Evolutionary conservation across 1,284 basidiomycete species (phyloP).

Genomic region (Fomitopsis betulina): DNA sequence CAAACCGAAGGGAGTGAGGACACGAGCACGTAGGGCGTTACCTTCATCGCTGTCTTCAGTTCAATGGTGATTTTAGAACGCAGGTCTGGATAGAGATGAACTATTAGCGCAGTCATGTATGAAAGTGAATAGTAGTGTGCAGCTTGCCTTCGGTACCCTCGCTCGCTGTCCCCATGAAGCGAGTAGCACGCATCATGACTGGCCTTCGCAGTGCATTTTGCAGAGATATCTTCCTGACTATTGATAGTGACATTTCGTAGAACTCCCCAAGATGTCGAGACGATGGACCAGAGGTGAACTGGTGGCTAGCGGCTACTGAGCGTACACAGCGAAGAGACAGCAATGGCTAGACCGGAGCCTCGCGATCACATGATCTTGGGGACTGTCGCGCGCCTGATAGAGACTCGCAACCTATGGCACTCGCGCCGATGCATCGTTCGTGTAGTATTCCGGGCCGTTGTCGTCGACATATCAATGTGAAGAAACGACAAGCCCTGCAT

Average conservation of each 20-base stretch:
- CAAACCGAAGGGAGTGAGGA: neutral
- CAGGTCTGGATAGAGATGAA: conserved; percentile 10
- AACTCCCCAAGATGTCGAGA: neutral
- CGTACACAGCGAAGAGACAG: no score
- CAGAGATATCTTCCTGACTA: neutral
- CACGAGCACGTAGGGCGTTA: conserved; percentile 17
- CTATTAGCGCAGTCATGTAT: neutral
- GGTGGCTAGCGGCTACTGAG: no score
- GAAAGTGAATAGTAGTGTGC: no score
- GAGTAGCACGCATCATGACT: neutral
- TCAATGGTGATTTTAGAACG: conserved; percentile 25
- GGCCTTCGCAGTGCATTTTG: neutral
- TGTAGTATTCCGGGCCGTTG: neutral
- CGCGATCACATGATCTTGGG: no score
- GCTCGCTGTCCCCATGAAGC: neutral
- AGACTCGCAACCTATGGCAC: no score
- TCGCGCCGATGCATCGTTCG: neutral
- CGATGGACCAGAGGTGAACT: neutral
- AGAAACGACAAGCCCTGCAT: no score
- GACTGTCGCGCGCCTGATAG: no score
- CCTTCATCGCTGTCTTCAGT: conserved; percentile 56
- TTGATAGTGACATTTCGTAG: neutral
- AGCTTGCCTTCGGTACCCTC: neutral
- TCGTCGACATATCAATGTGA: no score
- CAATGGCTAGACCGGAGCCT: no score